Base-by-base conservation (phyloP, 306 rosid genomes). In the Prunus kanzakura region DNA sequence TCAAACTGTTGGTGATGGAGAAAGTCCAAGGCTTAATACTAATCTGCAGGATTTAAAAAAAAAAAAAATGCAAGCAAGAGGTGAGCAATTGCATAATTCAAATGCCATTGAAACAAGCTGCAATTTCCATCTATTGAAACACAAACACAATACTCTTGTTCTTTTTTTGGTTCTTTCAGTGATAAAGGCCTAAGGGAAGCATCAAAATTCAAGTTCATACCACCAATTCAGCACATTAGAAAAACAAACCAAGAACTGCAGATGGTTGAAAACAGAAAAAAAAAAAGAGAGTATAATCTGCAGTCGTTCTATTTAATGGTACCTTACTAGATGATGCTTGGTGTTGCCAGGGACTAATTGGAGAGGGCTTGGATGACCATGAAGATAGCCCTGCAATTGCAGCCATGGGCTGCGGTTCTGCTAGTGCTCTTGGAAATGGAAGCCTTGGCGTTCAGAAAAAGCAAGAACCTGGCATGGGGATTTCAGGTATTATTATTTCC, bases 271-370 rank as follows among this genome's bases (percentile, higher is more conserved):
- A 14, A 51, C 56, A 51, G 7, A 51, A 51, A 51, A 51, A 14
- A 1, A 51, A 0, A 16, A 32, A 1, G 56, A 1, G 4, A 1
- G 56, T 38, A 38, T 38, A 38, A 38, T 38, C 43, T 38, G 43
- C 43, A 38, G 43, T 38, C 43, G 43, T 38, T 38, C 43, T 38
- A 22, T 22, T 4, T 20, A 19, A n/a, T 16, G 29, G 27, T 83
- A 90, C 96, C 96, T 75, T 85, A 68, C 56, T 78, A 60, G 78
- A 68, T 65, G 72, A 79, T 3, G 70, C 64, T 56, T 75, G 74
- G 72, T 79, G 79, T 81, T 57, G 72, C 19, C 51, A 50, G 20
- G 65, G 38, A 38, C 9, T 1, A 57, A 69, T 43, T 4, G 71
- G 66, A 60, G 83, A 67, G 60, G 20, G 78, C 64, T 74, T 74